These are phyloP conservation scores for Mycena polygramma DNA, from an alignment of 768 basidiomycete species.

Conservation along the genomic window DNA sequence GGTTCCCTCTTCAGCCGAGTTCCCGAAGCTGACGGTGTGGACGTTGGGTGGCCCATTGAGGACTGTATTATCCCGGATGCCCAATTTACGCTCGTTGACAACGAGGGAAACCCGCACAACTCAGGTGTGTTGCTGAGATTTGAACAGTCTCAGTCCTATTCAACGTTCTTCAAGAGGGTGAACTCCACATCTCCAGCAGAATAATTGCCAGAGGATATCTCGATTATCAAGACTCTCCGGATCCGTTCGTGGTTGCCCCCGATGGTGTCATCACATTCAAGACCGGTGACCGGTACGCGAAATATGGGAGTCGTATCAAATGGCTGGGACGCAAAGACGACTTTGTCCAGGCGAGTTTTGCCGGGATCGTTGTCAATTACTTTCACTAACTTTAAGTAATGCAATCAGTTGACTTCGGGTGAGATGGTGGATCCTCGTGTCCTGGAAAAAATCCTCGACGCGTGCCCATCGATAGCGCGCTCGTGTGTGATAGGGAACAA, in stretches of 20 bases:
- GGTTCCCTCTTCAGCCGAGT: slow-evolving; percentile 48
- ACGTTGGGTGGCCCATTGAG: slow-evolving; percentile 40
- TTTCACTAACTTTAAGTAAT: no score
- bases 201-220: slow-evolving; percentile 47
- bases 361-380: no score
- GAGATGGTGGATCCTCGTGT: slow-evolving; percentile 51
- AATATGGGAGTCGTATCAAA: slow-evolving; percentile 39
- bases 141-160: neutral
- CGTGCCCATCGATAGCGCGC: slow-evolving; percentile 41
- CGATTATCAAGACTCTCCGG: slow-evolving; percentile 43
- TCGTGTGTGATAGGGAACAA: slow-evolving; percentile 52
- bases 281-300: slow-evolving; percentile 50
- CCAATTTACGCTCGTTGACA: slow-evolving; percentile 42
- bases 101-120: slow-evolving; percentile 37
- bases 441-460: slow-evolving; percentile 46
- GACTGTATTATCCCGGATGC: slow-evolving; percentile 45
- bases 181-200: slow-evolving; percentile 47
- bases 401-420: slow-evolving; percentile 48
- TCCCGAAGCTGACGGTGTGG: slow-evolving; percentile 34
- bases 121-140: slow-evolving; percentile 37
- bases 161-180: slow-evolving; percentile 41
- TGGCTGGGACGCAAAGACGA: slow-evolving; percentile 54
- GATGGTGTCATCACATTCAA: slow-evolving; percentile 47
- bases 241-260: slow-evolving; percentile 42
- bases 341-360: slow-evolving; percentile 46